Conservation (phyloP, 1,284 basidiomycete genomes). For the Fomitopsis betulina region DNA sequence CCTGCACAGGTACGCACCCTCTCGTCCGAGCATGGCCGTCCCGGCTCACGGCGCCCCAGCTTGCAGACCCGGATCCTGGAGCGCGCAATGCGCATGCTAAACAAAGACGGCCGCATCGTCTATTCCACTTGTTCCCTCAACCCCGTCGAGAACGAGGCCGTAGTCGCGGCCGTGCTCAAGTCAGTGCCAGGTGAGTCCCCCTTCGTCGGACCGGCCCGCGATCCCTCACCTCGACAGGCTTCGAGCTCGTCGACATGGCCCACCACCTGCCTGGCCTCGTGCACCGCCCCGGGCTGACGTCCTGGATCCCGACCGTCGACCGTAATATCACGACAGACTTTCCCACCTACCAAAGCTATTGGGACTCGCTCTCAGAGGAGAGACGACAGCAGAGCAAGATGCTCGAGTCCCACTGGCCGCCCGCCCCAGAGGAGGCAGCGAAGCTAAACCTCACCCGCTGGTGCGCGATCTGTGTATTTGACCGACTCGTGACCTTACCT, state of each 20-base stretch:
- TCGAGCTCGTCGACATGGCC: conserved; percentile 81
- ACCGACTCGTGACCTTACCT: background rate
- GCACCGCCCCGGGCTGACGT: conserved; percentile 69
- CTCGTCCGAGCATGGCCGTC: background rate
- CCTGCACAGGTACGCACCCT: conserved; percentile 65
- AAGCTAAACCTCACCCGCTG: conserved; percentile 64
- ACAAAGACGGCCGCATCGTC: conserved; percentile 85
- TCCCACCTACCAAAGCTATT: conserved; percentile 52
- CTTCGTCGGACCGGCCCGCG: background rate
- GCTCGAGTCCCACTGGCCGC: conserved; percentile 77
- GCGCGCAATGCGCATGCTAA: conserved; percentile 89
- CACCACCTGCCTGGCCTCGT: conserved; percentile 66
- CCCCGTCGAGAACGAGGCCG: conserved; percentile 97
- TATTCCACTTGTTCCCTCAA: conserved; percentile 99
- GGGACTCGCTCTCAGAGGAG: conserved; percentile 43
- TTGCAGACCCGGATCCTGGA: conserved; percentile 91
- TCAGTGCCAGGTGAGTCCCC: conserved; percentile 51
- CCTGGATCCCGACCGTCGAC: conserved; percentile 70
- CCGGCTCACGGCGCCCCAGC: conserved; percentile 21
- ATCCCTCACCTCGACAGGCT: conserved; percentile 42
- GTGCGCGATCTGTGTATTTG: conserved; percentile 36
- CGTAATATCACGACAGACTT: conserved; percentile 41
- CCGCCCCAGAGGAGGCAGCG: conserved; percentile 46
- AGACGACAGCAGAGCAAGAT: conserved; percentile 54
- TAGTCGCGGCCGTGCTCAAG: conserved; percentile 82